phyloP scores from a whole-genome alignment of 2,329 filamentous ascomycete genomes.

The Drechslerella coelobrocha region DNA sequence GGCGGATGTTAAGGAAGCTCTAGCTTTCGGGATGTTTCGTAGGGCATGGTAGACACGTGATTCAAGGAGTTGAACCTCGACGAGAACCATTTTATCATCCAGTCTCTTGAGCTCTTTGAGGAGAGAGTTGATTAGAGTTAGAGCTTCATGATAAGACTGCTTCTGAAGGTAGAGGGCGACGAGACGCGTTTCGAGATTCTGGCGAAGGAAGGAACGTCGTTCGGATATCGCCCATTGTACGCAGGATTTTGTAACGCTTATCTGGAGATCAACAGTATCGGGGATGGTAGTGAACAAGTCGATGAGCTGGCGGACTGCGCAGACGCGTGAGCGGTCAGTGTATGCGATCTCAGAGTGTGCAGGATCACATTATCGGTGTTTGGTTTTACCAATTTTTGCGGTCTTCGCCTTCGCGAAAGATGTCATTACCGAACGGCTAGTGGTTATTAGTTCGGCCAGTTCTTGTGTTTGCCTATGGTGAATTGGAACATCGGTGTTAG shows the following conservation, averaged over 20 bases:
- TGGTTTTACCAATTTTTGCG: conserved; percentile 82
- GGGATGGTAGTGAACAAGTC: conserved; percentile 94
- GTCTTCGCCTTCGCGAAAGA: conserved; percentile 99
- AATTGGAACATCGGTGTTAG: conserved; percentile 14
- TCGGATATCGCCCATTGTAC: conserved; percentile 99
- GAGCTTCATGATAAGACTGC: conserved; percentile 94
- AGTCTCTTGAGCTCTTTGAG: conserved; percentile 96
- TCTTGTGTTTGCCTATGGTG: conserved; percentile 69
- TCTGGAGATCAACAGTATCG: conserved; percentile 91
- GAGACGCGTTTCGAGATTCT: conserved; percentile 95
- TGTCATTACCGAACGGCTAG: conserved; percentile 87
- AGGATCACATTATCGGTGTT: conserved; percentile 8
- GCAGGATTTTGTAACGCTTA: conserved; percentile 94
- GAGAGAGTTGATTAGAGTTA: conserved; percentile 94
- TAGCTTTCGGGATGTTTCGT: conserved; percentile 93
- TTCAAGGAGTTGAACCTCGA: conserved; percentile 96
- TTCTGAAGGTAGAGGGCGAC: conserved; percentile 96
- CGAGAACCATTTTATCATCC: conserved; percentile 96
- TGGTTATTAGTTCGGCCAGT: conserved; percentile 86
- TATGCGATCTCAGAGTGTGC: neutral
- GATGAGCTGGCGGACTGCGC: conserved; percentile 87
- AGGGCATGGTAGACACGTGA: conserved; percentile 96
- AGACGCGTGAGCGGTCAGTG: conserved; percentile 5
- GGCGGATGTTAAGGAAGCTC: conserved; percentile 90
- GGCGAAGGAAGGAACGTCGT: conserved; percentile 91